Evolutionary conservation across 257 asterid genomes (phyloP), one percentile per base, ranked within the genome.

Genomic region (Nicotiana noctiflora): DNA sequence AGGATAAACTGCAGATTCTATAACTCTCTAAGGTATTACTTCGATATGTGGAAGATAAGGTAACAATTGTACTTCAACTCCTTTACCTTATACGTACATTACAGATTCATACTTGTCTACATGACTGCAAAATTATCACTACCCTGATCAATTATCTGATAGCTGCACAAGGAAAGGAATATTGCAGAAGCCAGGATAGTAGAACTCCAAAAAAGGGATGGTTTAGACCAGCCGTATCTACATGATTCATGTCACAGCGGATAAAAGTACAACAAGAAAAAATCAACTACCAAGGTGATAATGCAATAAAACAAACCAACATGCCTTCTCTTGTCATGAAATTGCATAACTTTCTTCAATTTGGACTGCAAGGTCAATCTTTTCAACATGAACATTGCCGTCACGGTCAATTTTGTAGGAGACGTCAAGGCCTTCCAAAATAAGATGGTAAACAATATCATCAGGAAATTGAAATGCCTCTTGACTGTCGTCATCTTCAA

Each of bases 321-420:
- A 80, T 52, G 70, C 31, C 3, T 21, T 37, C 56, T 37, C 63
- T 29, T 1, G 75, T 17, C 25, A 65, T 32, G 75, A 29, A 32
- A 17, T 65, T 65, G 75, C 51, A 3, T 60, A 59, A 60, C 11
- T 62, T 79, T 74, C 68, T 31, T 76, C 74, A 9, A 53, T 9
- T 19, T 81, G 82, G 57, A 90, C 76, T 62, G 80, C 81, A 64
- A 81, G 63, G 68, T 76, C 53, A 59, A 85, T 93, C 51, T 85
- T 86, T 87, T 96, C 95, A 52, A 94, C 98, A 19, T 88, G 66
- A 60, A 96, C 94, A 59, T 86, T 87, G 55, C 93, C 90, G 51
- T 81, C 81, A 55, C 81, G 60, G 83, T 90, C 94, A 29, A 96
- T 90, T 86, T 80, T 90, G 89, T 96, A 95, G 8, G 97, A 90